Base-by-base conservation (phyloP, 495 filamentous ascomycete genomes). In the Talaromyces liani region DNA sequence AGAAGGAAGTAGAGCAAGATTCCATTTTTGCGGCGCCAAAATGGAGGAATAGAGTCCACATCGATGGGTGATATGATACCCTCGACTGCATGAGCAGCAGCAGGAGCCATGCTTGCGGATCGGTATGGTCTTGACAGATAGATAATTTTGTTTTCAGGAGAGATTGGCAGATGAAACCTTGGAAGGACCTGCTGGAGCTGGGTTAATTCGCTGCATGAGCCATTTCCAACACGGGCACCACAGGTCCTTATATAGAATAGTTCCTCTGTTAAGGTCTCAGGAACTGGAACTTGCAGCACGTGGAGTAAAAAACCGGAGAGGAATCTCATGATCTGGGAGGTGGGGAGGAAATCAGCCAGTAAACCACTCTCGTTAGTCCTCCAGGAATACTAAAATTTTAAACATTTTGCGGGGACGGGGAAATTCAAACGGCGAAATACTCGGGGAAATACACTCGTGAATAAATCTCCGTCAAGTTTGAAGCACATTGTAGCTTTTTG, bases 11-110 rank as follows among this genome's bases (percentile, higher is more conserved):
- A 72, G 7, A 72, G 64, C 55, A 72, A 33, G 41, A 72, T 69
- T 7, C 70, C 70, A 68, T 72, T 72, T 57, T 71, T 72, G 18
- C 70, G 67, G 24, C 67, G 64, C 67, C 67, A 72, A 61, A 72
- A 72, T 18, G 70, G 69, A 4, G 65, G 70, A 41, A 72, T 64
- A 16, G 58, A 63, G 12, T 69, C 20, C 31, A 72, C 58, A 60
- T 72, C 66, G 61, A 72, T 71, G 27, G 70, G 61, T 41, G 69
- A 71, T n/a, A 69, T 49, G 45, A 68, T 69, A 47, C 62, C 65
- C 61, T 69, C 67, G 54, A 65, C 36, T 16, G 67, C 65, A 61
- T 69, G 67, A 41, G 67, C 67, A 53, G 67, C 67, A 65, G 67
- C 63, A 63, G 67, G 67, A 67, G 67, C 67, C 67, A 69, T 69